These are phyloP conservation scores for Fonsecaea nubica DNA, from an alignment of 2,329 filamentous ascomycete genomes.

Conservation along the genomic window DNA sequence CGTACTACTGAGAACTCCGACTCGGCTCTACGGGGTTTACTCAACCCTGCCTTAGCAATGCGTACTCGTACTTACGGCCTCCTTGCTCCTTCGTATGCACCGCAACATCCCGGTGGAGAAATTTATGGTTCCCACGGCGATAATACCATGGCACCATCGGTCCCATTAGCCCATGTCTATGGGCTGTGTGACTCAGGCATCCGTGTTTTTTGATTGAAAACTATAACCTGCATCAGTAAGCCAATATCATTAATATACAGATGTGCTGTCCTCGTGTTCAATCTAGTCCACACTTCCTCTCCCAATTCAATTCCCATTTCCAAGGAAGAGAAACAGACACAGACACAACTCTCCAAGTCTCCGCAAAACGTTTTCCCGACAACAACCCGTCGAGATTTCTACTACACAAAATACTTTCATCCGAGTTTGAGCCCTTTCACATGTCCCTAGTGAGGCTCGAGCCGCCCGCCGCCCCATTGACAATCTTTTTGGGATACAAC, in stretches of 20 bases:
- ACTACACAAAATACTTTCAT: conserved; percentile 17
- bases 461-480: not conserved
- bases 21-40: conserved; percentile 24
- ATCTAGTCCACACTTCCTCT: conserved; percentile 4
- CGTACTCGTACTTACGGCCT: not conserved
- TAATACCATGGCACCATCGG: conserved; percentile 10
- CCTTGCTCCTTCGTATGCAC: not conserved
- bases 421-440: conserved; percentile 23
- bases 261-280: conserved; percentile 6
- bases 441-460: conserved; percentile 21
- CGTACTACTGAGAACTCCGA: conserved; percentile 11
- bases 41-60: conserved; percentile 20
- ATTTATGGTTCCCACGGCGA: conserved; percentile 22
- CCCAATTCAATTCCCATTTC: not conserved
- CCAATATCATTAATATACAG: conserved; percentile 29
- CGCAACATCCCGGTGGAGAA: conserved; percentile 13
- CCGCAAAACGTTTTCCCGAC: conserved; percentile 26
- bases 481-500: conserved; percentile 5
- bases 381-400: not conserved
- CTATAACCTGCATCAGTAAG: conserved; percentile 7
- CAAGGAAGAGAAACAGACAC: not conserved
- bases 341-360: not conserved
- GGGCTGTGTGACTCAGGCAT: conserved; percentile 33
- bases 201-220: conserved; percentile 10
- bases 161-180: not conserved